A percentile compares a stretch with the other conserved stretches of the same genome.
Conservation (phyloP, 208 protist genomes). For the Leishmania aethiopica region DNA sequence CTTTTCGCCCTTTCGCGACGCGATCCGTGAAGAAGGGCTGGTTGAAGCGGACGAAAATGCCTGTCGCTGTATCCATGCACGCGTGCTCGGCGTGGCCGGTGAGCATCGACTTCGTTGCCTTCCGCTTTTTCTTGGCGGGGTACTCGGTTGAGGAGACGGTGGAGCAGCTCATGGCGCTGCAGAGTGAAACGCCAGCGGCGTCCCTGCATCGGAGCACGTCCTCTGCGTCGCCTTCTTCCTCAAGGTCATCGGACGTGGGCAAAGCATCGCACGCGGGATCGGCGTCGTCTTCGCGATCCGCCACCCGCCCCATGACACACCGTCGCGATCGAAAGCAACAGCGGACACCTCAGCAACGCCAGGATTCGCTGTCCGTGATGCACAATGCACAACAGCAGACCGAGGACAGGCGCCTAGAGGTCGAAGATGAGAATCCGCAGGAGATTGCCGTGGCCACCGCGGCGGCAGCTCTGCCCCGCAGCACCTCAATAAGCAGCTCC, state of each 20-base stretch:
- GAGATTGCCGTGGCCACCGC: constrained; percentile 10
- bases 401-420: constrained; percentile 14
- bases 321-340: constrained; percentile 2
- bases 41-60: constrained; percentile 30
- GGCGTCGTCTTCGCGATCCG: constrained; percentile 6
- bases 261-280: neutral
- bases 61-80: constrained; percentile 65
- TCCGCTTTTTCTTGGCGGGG: constrained; percentile 66
- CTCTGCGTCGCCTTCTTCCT: constrained; percentile 10
- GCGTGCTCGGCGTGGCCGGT: constrained; percentile 69
- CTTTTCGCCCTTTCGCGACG: neutral
- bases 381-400: constrained; percentile 5
- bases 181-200: constrained; percentile 6
- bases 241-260: neutral
- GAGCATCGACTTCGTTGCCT: constrained; percentile 70
- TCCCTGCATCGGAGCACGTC: neutral
- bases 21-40: neutral
- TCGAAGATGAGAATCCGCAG: constrained; percentile 15
- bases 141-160: constrained; percentile 76
- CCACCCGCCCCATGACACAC: neutral
- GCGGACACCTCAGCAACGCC: neutral
- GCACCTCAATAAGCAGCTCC: neutral
- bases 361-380: neutral
- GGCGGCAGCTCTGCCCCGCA: neutral
- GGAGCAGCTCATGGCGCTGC: constrained; percentile 49